Base-by-base conservation (phyloP, 1,284 basidiomycete genomes). In the Amylostereum areolatum region DNA sequence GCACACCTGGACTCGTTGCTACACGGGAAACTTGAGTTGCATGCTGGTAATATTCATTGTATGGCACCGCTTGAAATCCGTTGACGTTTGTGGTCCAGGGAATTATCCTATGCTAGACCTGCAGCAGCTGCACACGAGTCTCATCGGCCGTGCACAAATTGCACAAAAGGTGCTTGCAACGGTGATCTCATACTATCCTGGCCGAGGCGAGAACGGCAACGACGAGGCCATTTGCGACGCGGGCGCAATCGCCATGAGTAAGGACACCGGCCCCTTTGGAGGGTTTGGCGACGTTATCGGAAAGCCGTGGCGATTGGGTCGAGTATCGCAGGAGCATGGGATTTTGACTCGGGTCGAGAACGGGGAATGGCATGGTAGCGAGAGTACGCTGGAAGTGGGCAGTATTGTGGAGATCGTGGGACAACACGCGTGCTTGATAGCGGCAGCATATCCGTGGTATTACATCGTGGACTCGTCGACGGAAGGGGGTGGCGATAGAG, bases 81-180 rank as follows among this genome's bases (percentile, higher is more conserved):
- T 48, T 43, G 33, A 52, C 11, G 10, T 40, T 50, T 48, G 46
- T 27, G 60, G 39, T 57, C 40, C 57, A 81, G 87, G 87, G 28
- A 89, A 92, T 65, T 95, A 94, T 61, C 84, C 89, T 3, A 76
- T 92, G 66, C 73, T 88, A 48, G 92, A 94, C 65, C 72, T 92
- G 40, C 92, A 94, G 65, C 91, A 94, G 63, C 70, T 85, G 52
- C 77, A 86, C 52, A 94, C 92, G 0, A 73, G 73, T 5, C 66
- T 92, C 47, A 75, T 92, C 39, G 66, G 76, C 11, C 64, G 67
- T 24, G 64, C 70, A 2, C 69, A 74, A 33, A 80, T 92, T 51
- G 75, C 90, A 2, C 80, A 91, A 53, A 71, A 73, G 28, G 84
- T 93, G 0, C 70, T 88, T 34, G 75, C 84, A 0, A 86, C 81